A percentile compares a stretch with the other conserved stretches of the same genome.
Evolutionary conservation across 495 filamentous ascomycete species (phyloP).

Genomic region (Acidomyces sp.): DNA sequence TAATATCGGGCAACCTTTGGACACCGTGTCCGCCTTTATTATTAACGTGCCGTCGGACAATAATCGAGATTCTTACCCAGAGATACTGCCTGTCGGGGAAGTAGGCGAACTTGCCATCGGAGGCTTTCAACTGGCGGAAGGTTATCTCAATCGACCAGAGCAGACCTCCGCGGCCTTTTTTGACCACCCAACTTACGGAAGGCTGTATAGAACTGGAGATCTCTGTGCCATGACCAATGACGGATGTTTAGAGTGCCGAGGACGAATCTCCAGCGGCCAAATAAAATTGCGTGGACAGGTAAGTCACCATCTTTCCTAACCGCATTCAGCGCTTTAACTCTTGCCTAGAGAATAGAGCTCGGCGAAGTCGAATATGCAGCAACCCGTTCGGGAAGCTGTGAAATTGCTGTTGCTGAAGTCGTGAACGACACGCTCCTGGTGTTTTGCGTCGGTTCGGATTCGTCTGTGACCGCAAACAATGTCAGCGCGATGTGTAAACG

Average conservation of each 20-base stretch:
- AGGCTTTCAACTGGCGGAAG: conserved; percentile 62
- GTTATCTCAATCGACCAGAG: conserved; percentile 71
- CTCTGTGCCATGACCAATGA: conserved; percentile 54
- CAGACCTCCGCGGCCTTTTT: conserved; percentile 60
- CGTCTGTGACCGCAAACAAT: conserved; percentile 21
- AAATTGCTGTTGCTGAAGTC: conserved; percentile 46
- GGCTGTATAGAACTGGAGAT: conserved; percentile 77
- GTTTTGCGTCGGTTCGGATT: conserved; percentile 43
- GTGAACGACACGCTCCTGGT: conserved; percentile 48
- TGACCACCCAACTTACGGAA: conserved; percentile 38
- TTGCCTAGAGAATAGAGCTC: conserved; percentile 51
- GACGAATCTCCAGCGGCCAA: conserved; percentile 64
- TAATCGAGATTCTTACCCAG: conserved; percentile 22
- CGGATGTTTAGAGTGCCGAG: conserved; percentile 67
- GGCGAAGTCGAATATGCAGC: conserved; percentile 68
- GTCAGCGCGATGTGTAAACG: conserved; percentile 46
- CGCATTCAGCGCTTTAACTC: not conserved
- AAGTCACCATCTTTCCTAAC: not conserved
- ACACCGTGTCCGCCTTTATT: conserved; percentile 65
- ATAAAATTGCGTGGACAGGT: conserved; percentile 68
- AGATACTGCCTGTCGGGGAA: conserved; percentile 49
- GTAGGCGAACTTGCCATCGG: conserved; percentile 74
- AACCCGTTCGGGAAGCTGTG: conserved; percentile 38
- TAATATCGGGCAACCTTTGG: conserved; percentile 58
- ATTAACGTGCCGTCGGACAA: conserved; percentile 27